Conservation (phyloP, 495 filamentous ascomycete genomes). For the Aspergillus biplanus region DNA sequence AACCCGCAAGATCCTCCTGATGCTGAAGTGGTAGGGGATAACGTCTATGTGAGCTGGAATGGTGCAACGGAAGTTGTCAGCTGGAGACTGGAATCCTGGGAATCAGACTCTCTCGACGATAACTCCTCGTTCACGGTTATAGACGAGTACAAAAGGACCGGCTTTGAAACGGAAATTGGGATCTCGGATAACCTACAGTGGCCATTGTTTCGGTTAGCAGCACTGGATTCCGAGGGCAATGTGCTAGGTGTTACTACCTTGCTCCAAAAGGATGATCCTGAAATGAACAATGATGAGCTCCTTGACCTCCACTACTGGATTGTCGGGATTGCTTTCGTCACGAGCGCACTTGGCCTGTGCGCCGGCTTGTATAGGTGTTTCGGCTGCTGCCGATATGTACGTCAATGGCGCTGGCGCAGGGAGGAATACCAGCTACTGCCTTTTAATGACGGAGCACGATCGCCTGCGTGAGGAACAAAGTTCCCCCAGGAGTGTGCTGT, state of each 20-base stretch:
- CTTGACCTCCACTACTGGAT: conserved; percentile 23
- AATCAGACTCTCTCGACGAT: conserved; percentile 18
- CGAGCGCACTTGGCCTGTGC: conserved; percentile 17
- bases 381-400: conserved; percentile 7
- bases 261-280: conserved; percentile 19
- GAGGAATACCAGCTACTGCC: conserved; percentile 25
- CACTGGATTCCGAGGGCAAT: conserved; percentile 27
- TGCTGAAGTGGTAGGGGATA: conserved; percentile 28
- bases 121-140: conserved; percentile 13
- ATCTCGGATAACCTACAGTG: conserved; percentile 20
- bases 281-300: neutral
- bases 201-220: conserved; percentile 27
- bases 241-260: conserved; percentile 27
- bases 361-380: conserved; percentile 19
- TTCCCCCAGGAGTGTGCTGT: too few species aligned
- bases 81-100: conserved; percentile 42
- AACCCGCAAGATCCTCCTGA: conserved; percentile 35
- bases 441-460: conserved; percentile 17
- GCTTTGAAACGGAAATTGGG: conserved; percentile 31
- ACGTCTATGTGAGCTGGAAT: conserved; percentile 50
- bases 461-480: neutral
- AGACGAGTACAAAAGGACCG: conserved; percentile 21
- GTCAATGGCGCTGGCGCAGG: conserved; percentile 13
- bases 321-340: conserved; percentile 19
- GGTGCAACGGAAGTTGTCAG: conserved; percentile 48